Evolutionary conservation across 106 monocot genomes (phyloP).

Genomic region (Dendrobium catenatum): DNA sequence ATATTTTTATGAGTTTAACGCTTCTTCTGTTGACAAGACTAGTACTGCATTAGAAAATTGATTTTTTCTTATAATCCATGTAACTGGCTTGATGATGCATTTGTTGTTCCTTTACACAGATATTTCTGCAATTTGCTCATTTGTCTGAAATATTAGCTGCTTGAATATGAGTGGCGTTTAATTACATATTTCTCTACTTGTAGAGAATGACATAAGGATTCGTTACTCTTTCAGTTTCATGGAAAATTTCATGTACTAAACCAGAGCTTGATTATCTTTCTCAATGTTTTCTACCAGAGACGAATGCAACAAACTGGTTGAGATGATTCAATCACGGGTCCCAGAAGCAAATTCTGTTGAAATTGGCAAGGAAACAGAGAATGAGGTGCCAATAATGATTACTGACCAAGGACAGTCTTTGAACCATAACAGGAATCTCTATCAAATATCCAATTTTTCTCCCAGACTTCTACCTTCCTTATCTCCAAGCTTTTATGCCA

Average conservation of each 20-base stretch:
- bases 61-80: background rate
- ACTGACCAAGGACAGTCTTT: slow-evolving; percentile 7
- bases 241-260: no score
- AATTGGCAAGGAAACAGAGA: slow-evolving; percentile 5
- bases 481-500: slow-evolving; percentile 21
- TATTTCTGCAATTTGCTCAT: no score
- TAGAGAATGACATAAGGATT: background rate
- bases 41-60: background rate
- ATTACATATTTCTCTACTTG: background rate
- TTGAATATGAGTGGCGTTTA: background rate
- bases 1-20: background rate
- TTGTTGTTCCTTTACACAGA: background rate
- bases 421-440: slow-evolving; percentile 10
- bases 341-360: slow-evolving; percentile 22
- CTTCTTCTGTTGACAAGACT: background rate
- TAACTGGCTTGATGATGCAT: background rate
- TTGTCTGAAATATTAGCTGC: background rate
- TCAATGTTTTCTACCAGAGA: slow-evolving; percentile 35
- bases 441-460: slow-evolving; percentile 24
- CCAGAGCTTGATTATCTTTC: background rate
- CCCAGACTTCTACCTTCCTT: slow-evolving; percentile 9
- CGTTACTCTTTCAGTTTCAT: background rate
- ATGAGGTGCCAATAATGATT: slow-evolving; percentile 13
- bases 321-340: slow-evolving; percentile 68
- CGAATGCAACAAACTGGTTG: slow-evolving; percentile 56